Percentiles rank a stretch among this genome's conserved stretches.
These are phyloP conservation scores for Colletotrichum lentis DNA, from an alignment of 2,329 filamentous ascomycete genomes.

Conservation along the genomic window DNA sequence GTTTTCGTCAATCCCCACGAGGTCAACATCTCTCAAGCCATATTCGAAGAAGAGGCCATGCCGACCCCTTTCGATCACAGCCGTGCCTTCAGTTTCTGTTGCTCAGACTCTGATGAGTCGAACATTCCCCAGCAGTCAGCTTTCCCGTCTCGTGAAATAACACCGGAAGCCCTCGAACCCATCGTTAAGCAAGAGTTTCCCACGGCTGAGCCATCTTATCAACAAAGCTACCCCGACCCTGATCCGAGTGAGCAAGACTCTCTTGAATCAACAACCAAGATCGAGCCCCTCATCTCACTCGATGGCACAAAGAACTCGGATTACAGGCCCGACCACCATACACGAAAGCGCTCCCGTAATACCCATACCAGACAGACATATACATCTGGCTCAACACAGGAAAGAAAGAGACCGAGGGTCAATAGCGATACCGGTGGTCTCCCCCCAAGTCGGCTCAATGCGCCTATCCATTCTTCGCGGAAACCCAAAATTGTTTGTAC, in stretches of 20 bases:
- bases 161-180: constrained; percentile 19
- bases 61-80: constrained; percentile 3
- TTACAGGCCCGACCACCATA: constrained; percentile 28
- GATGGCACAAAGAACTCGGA: constrained; percentile 29
- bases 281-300: neutral
- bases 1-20: constrained; percentile 37
- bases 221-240: constrained; percentile 23
- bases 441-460: neutral
- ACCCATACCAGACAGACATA: neutral
- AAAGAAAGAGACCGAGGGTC: constrained; percentile 27
- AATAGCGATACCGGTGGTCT: constrained; percentile 5
- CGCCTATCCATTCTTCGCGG: constrained; percentile 4
- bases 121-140: constrained; percentile 15
- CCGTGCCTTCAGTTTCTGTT: constrained; percentile 23
- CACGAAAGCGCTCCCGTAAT: constrained; percentile 35
- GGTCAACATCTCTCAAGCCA: constrained; percentile 30
- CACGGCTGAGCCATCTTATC: neutral
- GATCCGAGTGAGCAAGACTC: constrained; percentile 37
- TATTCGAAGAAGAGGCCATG: constrained; percentile 28
- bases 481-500: constrained; percentile 45
- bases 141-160: constrained; percentile 24
- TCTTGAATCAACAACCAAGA: constrained; percentile 35
- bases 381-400: constrained; percentile 1
- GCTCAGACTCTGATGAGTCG: constrained; percentile 20
- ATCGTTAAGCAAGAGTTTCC: constrained; percentile 27